A percentile compares a stretch with the other conserved stretches of the same genome.
Evolutionary conservation across 371 early-diverging fungal species (phyloP).

Genomic region (Amoeboaphelidium occidentale): DNA sequence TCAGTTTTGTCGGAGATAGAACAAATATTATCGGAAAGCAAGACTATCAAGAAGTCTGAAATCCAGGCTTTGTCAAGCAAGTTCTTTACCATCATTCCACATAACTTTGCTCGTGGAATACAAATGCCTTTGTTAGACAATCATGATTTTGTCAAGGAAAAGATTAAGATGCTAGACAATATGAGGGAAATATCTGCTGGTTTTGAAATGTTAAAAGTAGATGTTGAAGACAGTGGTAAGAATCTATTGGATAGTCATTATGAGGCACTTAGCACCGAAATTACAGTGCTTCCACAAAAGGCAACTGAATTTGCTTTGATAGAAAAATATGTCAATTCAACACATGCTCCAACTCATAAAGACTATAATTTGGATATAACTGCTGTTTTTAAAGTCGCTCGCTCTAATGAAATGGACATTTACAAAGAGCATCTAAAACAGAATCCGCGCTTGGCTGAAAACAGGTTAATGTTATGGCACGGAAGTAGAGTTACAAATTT

Average conservation of each 20-base stretch:
- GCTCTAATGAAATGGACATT: not conserved
- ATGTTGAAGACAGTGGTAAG: not conserved
- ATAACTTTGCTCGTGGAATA: not conserved
- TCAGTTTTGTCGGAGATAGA: no score
- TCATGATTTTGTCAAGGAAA: not conserved
- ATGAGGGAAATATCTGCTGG: not conserved
- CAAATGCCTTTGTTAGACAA: not conserved
- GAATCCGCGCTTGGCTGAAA: not conserved
- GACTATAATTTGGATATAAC: not conserved
- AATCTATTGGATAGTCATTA: not conserved
- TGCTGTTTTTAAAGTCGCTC: not conserved
- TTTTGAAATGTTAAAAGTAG: not conserved
- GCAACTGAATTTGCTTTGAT: not conserved
- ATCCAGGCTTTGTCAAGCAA: not conserved
- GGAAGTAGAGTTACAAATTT: not conserved
- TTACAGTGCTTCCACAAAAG: not conserved
- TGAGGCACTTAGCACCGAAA: not conserved
- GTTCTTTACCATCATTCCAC: not conserved
- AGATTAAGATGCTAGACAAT: not conserved
- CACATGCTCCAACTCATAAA: not conserved
- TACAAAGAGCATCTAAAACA: not conserved
- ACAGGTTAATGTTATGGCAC: not conserved
- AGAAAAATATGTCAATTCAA: not conserved
- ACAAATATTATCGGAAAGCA: no score
- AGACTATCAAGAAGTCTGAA: not conserved